Conservation (phyloP, 2,329 filamentous ascomycete species). For the Berkeleyomyces rouxiae region DNA sequence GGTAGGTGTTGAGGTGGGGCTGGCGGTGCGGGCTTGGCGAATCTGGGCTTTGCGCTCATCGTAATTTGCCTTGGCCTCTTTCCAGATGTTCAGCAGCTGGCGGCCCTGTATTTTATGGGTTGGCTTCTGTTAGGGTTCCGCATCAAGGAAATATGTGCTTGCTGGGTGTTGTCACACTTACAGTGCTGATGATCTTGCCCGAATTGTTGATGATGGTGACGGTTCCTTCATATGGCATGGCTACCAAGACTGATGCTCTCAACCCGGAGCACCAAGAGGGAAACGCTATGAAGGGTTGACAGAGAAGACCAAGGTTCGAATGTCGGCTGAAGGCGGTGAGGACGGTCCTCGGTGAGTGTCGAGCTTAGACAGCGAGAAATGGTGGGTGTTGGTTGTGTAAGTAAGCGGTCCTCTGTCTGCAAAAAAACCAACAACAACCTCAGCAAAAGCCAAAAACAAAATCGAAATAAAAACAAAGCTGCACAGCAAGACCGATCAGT, state of each 20-base stretch:
- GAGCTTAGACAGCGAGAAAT: neutral
- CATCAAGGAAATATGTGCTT: neutral
- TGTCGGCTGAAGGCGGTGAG: neutral
- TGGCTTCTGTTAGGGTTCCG: constrained; percentile 1
- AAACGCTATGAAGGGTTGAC: neutral
- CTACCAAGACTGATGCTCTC: neutral
- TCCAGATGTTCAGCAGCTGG: constrained; percentile 78
- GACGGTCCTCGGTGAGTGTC: neutral
- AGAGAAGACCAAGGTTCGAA: neutral
- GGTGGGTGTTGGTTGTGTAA: neutral
- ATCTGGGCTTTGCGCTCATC: constrained; percentile 74
- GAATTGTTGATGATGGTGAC: constrained; percentile 83
- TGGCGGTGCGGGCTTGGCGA: constrained; percentile 41
- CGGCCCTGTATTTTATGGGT: constrained; percentile 46
- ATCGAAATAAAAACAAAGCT: neutral
- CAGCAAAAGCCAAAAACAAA: neutral
- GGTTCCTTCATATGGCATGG: constrained; percentile 44
- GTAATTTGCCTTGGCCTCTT: constrained; percentile 78
- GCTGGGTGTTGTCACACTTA: constrained; percentile 26
- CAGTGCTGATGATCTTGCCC: constrained; percentile 78
- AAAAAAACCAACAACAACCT: neutral
- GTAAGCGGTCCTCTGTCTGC: neutral
- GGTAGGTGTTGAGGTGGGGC: neutral
- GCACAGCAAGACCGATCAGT: neutral
- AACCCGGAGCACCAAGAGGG: neutral